Conservation (phyloP, 2,329 filamentous ascomycete genomes). For the Cordyceps cicadae region DNA sequence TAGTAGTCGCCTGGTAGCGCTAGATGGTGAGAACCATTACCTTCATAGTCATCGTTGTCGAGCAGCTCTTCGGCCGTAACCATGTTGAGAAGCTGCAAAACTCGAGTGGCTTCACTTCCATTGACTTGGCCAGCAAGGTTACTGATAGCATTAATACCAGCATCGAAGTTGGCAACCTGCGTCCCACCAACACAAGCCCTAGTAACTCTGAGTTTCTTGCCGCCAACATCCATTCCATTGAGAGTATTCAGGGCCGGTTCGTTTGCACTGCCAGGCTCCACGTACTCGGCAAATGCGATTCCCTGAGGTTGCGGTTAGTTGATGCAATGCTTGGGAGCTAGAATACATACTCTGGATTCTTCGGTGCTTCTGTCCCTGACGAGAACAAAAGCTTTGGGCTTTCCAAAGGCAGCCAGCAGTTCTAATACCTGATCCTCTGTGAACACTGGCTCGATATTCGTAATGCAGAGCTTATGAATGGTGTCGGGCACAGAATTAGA, state of each 20-base stretch:
- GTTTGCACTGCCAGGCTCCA: constrained; percentile 61
- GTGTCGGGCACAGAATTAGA: constrained; percentile 81
- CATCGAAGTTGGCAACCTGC: constrained; percentile 86
- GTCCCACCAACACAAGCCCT: constrained; percentile 89
- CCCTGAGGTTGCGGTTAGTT: constrained; percentile 45
- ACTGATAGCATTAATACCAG: constrained; percentile 95
- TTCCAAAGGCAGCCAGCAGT: constrained; percentile 81
- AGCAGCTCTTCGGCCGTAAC: constrained; percentile 91
- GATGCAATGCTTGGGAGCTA: constrained; percentile 9
- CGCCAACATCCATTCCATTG: constrained; percentile 88
- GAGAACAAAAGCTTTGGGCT: constrained; percentile 83
- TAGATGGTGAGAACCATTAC: constrained; percentile 37
- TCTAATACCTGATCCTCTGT: constrained; percentile 88
- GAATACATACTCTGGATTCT: constrained; percentile 67
- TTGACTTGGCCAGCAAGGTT: constrained; percentile 86
- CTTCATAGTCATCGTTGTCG: constrained; percentile 91
- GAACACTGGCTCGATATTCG: constrained; percentile 81
- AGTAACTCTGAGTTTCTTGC: constrained; percentile 73
- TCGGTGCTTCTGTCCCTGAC: constrained; percentile 81
- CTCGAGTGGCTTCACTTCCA: constrained; percentile 71
- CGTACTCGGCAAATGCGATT: constrained; percentile 94
- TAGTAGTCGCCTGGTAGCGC: constrained; percentile 21
- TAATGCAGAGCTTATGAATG: constrained; percentile 88
- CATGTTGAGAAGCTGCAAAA: constrained; percentile 95
- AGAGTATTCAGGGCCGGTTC: constrained; percentile 82